phyloP scores from a whole-genome alignment of 2,329 filamentous ascomycete genomes.

The Hypoxylon rubiginosum region DNA sequence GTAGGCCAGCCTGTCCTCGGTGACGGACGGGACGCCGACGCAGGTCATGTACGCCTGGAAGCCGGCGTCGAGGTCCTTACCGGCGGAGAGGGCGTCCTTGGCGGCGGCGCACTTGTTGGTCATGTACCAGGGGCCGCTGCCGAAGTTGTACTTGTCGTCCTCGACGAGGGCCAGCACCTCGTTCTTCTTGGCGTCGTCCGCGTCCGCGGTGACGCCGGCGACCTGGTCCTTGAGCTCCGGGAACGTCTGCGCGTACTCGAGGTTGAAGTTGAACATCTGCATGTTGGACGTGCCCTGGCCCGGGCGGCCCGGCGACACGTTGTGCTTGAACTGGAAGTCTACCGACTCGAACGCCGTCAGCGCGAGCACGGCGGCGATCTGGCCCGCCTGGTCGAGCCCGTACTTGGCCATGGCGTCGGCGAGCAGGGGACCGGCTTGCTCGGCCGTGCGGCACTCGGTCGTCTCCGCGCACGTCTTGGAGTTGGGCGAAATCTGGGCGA shows the following conservation, averaged over 20 bases:
- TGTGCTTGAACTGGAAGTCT: constrained; percentile 79
- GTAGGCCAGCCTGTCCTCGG: constrained; percentile 55
- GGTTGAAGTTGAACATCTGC: constrained; percentile 62
- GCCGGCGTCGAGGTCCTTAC: constrained; percentile 55
- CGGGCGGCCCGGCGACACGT: constrained; percentile 68
- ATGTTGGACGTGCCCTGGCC: constrained; percentile 79
- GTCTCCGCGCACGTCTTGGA: constrained; percentile 66
- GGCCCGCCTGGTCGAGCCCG: constrained; percentile 64
- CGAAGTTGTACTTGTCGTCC: constrained; percentile 67
- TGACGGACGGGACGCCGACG: constrained; percentile 56
- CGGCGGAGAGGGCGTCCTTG: constrained; percentile 51
- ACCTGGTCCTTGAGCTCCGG: constrained; percentile 53
- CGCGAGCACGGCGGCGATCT: constrained; percentile 78
- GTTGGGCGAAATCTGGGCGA: constrained; percentile 69
- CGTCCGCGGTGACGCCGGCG: constrained; percentile 41
- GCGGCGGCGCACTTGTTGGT: constrained; percentile 59
- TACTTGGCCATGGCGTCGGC: constrained; percentile 69
- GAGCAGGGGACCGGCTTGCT: constrained; percentile 70
- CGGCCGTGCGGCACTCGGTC: constrained; percentile 75
- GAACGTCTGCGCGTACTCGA: constrained; percentile 62
- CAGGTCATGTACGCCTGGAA: constrained; percentile 64
- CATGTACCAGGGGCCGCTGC: constrained; percentile 66
- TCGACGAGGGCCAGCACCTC: constrained; percentile 61
- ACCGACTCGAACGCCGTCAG: constrained; percentile 79
- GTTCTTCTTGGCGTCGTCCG: constrained; percentile 52